Base-by-base conservation (phyloP, 2,329 filamentous ascomycete genomes). In the Macroventuria anomochaeta region DNA sequence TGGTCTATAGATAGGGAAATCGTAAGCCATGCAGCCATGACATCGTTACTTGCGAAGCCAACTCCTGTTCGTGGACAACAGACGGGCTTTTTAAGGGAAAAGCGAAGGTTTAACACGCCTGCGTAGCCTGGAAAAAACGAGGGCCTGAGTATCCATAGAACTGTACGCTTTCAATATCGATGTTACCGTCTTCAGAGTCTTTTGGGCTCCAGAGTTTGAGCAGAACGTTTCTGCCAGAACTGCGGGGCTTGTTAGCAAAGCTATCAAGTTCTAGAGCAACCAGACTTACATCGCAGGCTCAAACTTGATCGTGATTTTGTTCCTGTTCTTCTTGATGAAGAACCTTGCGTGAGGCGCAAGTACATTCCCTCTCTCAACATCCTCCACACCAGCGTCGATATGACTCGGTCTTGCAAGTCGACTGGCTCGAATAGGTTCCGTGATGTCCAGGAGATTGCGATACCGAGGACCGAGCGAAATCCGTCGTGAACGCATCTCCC, bases 201-300 rank as follows among this genome's bases (percentile, higher is more conserved):
- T 85, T 84, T 2, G 89, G 89, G 65, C 88, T 92, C 90, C 91
- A 97, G 72, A 97, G 85, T 79, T 97, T 97, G 59, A 97, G 80
- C 34, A 97, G 76, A 46, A 97, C 88, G 71, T 89, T 96, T 51
- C 90, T 85, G 5, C 90, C 90, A 10, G 90, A 91, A 7, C 82
- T 85, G 15, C 26, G 21, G 6, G 2, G 5, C 18, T 6, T 2
- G 12, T 56, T 5, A 56, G 39, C 15, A 5, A 20, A 7, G 3
- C 3, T 5, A 15, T 5, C 3, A 5, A n/a, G 4, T 7, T 7
- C 2, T 7, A 3, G 2, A 1, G 11, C 11, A 8, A 2, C 6
- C 5, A 7, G 15, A 78, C 81, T 73, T 76, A 83, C 55, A 95
- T 84, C 0, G 89, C 88, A 51, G 91, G 89, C 64, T 93, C 85